Conservation (phyloP, 108 stramenopile species). For the Stephanodiscus minutulus region DNA sequence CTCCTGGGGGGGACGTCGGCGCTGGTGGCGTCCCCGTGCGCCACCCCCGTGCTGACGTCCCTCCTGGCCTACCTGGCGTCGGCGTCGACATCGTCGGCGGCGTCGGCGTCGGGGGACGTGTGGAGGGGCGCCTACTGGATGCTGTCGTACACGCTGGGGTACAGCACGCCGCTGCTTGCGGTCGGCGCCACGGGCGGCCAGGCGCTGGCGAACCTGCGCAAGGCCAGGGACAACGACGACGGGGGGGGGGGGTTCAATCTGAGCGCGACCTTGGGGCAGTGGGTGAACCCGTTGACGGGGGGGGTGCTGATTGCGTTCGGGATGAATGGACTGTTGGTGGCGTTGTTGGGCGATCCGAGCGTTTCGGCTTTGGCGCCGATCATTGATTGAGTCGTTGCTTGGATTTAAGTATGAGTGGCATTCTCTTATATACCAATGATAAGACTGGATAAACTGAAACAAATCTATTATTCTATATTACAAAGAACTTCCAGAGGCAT, state of each 20-base stretch:
- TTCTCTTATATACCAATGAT: too few species aligned
- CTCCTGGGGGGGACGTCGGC: conserved; percentile 84
- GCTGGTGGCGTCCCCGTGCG: conserved; percentile 80
- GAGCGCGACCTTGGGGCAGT: conserved; percentile 51
- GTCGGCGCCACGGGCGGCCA: conserved; percentile 80
- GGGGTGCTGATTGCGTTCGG: conserved; percentile 80
- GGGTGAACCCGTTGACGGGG: conserved; percentile 78
- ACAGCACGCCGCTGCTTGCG: conserved; percentile 74
- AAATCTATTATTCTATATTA: too few species aligned
- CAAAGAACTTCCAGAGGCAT: too few species aligned
- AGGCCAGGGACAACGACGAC: conserved; percentile 35
- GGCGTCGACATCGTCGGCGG: conserved; percentile 67
- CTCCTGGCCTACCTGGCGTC: conserved; percentile 82
- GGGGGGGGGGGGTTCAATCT: conserved; percentile 25
- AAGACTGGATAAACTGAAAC: too few species aligned
- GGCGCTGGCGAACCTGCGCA: conserved; percentile 65
- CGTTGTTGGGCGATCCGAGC: conserved; percentile 80
- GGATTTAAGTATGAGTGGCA: too few species aligned
- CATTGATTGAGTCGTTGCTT: conserved; percentile 31
- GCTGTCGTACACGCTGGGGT: conserved; percentile 77
- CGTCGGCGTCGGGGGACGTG: conserved; percentile 64
- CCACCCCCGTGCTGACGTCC: conserved; percentile 81
- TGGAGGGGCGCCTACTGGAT: conserved; percentile 70
- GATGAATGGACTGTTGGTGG: conserved; percentile 72
- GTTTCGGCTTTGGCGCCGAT: conserved; percentile 70